Conservation (phyloP, 2,329 filamentous ascomycete genomes). For the Cladosporium sp. region DNA sequence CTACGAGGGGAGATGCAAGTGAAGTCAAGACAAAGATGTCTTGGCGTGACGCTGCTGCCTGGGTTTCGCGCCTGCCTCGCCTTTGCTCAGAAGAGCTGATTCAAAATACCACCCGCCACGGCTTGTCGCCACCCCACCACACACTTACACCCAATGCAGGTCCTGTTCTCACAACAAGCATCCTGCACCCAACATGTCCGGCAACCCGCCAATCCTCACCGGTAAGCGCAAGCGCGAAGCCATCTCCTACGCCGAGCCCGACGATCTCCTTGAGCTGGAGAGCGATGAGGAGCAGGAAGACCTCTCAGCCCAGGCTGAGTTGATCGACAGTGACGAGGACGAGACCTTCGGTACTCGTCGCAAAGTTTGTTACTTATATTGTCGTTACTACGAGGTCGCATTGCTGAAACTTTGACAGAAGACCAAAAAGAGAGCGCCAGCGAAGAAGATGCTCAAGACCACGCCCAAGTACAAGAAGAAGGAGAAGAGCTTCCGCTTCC, state of each 20-base stretch:
- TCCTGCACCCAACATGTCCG: background rate
- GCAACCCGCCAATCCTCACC: background rate
- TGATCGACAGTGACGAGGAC: background rate
- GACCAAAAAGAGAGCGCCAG: background rate
- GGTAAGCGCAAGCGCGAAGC: slow-evolving; percentile 35
- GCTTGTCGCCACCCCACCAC: background rate
- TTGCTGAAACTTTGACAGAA: background rate
- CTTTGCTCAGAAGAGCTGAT: background rate
- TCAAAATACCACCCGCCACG: background rate
- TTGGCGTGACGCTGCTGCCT: slow-evolving; percentile 17
- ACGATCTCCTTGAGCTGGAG: slow-evolving; percentile 14
- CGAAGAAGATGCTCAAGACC: background rate
- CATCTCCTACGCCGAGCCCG: slow-evolving; percentile 30
- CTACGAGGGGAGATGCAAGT: background rate
- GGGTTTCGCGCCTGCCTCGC: slow-evolving; percentile 3
- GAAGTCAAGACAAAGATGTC: slow-evolving; percentile 8
- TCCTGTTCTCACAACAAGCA: background rate
- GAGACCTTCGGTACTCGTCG: background rate
- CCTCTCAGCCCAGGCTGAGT: background rate
- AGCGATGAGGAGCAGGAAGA: background rate
- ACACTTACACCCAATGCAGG: background rate
- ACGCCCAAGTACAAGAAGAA: slow-evolving; percentile 4
- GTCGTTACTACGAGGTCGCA: background rate
- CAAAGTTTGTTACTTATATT: background rate
- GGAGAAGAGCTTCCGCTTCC: slow-evolving; percentile 20